Evolutionary conservation across 768 basidiomycete species (phyloP).

Genomic region (Lactifluus pinguis): DNA sequence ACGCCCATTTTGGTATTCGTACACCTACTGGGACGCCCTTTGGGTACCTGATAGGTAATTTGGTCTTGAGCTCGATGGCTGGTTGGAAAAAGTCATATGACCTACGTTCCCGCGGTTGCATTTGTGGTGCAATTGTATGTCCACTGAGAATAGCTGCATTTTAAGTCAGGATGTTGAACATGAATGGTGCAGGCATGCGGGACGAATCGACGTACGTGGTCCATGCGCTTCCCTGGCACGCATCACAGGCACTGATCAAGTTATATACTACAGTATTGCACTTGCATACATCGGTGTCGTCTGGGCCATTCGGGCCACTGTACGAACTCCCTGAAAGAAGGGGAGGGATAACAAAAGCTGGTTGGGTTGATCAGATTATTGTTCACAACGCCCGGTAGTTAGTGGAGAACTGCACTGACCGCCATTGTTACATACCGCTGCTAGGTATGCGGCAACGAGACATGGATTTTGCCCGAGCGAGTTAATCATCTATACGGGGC

Average conservation of each 20-base stretch:
- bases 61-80: not conserved
- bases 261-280: slow-evolving; percentile 24
- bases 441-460: not conserved
- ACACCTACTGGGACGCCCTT: slow-evolving; percentile 32
- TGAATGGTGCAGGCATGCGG: not conserved
- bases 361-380: not conserved
- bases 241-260: slow-evolving; percentile 23
- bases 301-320: not conserved
- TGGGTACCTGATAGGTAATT: slow-evolving; percentile 1
- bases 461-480: slow-evolving; percentile 13
- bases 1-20: slow-evolving; percentile 42
- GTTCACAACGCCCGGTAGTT: not conserved
- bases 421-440: not conserved
- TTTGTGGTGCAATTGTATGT: slow-evolving; percentile 1
- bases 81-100: not conserved
- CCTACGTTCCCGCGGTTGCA: slow-evolving; percentile 1
- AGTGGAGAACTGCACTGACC: not conserved
- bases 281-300: slow-evolving; percentile 11
- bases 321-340: slow-evolving; percentile 5
- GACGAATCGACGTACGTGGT: slow-evolving; percentile 1
- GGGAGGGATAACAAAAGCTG: not conserved
- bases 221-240: slow-evolving; percentile 20
- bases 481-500: not conserved
- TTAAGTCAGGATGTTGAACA: not conserved
- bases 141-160: slow-evolving; percentile 17